Evolutionary conservation across 176 grass and related monocot species (phyloP).

Genomic region (Cocos nucifera): DNA sequence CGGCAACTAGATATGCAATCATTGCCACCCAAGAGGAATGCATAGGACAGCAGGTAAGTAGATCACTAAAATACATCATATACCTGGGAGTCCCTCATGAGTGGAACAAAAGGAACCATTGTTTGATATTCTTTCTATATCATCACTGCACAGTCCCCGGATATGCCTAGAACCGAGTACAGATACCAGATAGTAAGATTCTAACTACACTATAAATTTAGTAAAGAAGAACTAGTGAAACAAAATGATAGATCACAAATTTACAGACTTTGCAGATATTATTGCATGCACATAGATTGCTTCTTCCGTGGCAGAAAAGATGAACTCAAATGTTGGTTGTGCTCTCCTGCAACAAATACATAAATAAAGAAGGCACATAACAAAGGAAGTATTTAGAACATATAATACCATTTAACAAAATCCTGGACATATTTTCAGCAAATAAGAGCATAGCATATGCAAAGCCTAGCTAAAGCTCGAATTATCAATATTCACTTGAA

Average conservation of each 20-base stretch:
- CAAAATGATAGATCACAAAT: constrained; percentile 6
- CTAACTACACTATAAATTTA: constrained; percentile 9
- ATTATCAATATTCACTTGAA: too few species aligned
- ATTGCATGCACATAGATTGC: constrained; percentile 88
- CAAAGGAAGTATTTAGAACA: too few species aligned
- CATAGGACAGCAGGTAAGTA: too few species aligned
- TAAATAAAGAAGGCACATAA: constrained; percentile 7
- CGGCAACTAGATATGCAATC: too few species aligned
- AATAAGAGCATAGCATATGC: constrained; percentile 26
- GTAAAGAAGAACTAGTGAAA: constrained; percentile 11
- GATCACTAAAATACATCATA: neutral
- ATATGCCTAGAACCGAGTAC: constrained; percentile 57
- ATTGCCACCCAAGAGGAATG: too few species aligned
- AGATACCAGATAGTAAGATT: constrained; percentile 6
- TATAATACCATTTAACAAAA: too few species aligned
- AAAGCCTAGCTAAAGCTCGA: neutral
- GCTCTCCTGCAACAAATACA: constrained; percentile 52
- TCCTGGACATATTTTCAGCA: neutral
- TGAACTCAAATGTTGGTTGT: constrained; percentile 81
- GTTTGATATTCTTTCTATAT: constrained; percentile 88
- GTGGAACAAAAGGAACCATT: constrained; percentile 46
- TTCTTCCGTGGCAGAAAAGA: constrained; percentile 92
- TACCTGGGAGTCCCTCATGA: constrained; percentile 87
- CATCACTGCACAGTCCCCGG: constrained; percentile 69
- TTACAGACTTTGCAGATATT: constrained; percentile 76